Base-by-base conservation (phyloP, 2,329 filamentous ascomycete species). In the Hymenoscyphus albidus region DNA sequence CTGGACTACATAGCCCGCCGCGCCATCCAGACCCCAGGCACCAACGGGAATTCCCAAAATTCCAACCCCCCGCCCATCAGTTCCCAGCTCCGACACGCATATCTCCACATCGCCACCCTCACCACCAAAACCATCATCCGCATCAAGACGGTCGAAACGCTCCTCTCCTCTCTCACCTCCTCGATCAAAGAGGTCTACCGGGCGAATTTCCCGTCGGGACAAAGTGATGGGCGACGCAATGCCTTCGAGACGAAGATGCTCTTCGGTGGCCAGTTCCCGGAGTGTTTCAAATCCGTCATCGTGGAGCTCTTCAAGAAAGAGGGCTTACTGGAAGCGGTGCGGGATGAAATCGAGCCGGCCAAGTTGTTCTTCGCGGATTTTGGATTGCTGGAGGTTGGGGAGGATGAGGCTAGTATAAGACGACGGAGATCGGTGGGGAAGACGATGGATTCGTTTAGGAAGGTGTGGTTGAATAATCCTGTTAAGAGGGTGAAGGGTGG, bases 1-100 rank as follows among this genome's bases (percentile, higher is more conserved):
- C 78, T 90, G 68, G 81, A 87, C 62, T 74, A 71, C 57, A 74
- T 75, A 40, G 74, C 74, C 7, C 71, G 70, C 14, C 74, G 72
- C 68, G 72, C 72, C 5, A 73, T 74, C 13, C 62, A n/a, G 60
- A 65, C 10, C 58, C 63, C 38, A 67, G 67, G 31, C 62, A 59
- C 16, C 59, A 62, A 62, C 10, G 56, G 54, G 22, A 55, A 62
- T 31, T 59, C 60, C 61, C 62, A 31, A 64, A 66, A 55, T 55
- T 51, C 16, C 5, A 54, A 54, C 16, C 12, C 13, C 13, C 14
- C 18, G 3, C 40, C 60, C 1, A 62, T 73, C 5, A 70, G 70
- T 4, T 70, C 70, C 4, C 65, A 70, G 4, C 65, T 76, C 3
- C 66, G 72, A 14, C 60, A 69, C 27, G 71, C 73, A 5, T 76